Evolutionary conservation across 139 green algal species (phyloP).

Genomic region (Trebouxia sp.): DNA sequence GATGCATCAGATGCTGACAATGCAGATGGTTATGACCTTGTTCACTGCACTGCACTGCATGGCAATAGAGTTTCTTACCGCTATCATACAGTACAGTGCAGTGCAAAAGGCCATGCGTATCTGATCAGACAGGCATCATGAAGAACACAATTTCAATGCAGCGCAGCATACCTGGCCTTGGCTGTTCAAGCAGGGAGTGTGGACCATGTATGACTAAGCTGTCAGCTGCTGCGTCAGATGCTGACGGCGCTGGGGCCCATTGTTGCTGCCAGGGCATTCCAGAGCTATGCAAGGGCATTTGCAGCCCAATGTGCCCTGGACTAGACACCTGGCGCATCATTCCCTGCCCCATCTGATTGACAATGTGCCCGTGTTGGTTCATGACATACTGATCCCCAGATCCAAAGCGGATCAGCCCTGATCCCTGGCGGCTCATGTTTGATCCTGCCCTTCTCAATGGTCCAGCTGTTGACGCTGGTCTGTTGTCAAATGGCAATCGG

Average conservation of each 20-base stretch:
- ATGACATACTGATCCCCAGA: conserved; percentile 12
- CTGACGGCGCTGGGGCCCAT: neutral
- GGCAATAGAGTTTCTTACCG: too few relatives aligned
- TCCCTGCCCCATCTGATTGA: neutral
- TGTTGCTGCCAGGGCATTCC: neutral
- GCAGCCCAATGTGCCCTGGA: neutral
- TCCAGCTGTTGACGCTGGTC: neutral
- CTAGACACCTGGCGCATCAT: conserved; percentile 6
- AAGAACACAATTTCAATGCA: too few relatives aligned
- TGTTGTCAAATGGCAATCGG: neutral
- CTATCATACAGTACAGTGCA: too few relatives aligned
- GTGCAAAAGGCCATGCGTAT: neutral
- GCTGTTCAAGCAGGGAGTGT: neutral
- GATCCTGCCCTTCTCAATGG: neutral
- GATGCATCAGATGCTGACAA: too few relatives aligned
- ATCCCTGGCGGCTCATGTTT: neutral
- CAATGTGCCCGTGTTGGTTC: neutral
- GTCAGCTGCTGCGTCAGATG: neutral
- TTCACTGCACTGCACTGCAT: too few relatives aligned
- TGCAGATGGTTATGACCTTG: too few relatives aligned
- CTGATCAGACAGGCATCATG: neutral
- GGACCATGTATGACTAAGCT: conserved; percentile 20
- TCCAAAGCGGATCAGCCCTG: conserved; percentile 2
- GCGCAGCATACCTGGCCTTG: neutral
- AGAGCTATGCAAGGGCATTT: neutral